Percentiles rank a stretch among this genome's conserved stretches.
Conservation (phyloP, 129 eudicot species). For the Flaveria linearis region DNA sequence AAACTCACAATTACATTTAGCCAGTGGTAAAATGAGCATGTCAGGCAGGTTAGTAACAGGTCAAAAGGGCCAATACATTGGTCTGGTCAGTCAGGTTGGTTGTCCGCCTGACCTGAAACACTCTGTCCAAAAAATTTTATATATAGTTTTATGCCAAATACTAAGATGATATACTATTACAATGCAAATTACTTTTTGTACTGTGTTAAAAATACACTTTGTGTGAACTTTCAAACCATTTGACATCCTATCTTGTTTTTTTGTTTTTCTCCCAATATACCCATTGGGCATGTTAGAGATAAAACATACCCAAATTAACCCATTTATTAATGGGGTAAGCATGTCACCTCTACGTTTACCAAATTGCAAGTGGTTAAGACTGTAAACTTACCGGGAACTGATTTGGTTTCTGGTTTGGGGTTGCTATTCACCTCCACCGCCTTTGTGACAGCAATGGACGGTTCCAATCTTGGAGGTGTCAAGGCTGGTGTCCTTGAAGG, state of each 20-base stretch:
- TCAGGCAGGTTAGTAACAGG: not conserved
- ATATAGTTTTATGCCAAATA: not conserved
- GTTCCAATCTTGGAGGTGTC: slow-evolving; percentile 41
- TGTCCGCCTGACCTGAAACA: not conserved
- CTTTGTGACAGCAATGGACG: slow-evolving; percentile 32
- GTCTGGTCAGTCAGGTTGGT: not conserved
- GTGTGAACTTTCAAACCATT: not conserved
- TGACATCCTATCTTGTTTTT: not conserved
- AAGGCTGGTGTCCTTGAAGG: slow-evolving; percentile 31
- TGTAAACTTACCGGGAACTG: slow-evolving; percentile 65
- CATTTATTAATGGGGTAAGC: not conserved
- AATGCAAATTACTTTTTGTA: not conserved
- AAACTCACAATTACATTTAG: not conserved
- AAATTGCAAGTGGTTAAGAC: slow-evolving; percentile 12
- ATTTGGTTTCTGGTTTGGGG: slow-evolving; percentile 40
- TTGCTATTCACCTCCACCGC: slow-evolving; percentile 29
- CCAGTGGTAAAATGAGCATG: not conserved
- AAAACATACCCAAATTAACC: not conserved
- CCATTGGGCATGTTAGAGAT: not conserved
- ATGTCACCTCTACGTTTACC: not conserved
- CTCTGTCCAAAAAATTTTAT: not conserved
- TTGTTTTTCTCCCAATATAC: not conserved
- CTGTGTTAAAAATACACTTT: not conserved
- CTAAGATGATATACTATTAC: not conserved
- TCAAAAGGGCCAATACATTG: not conserved